Evolutionary conservation across 1,139 yeast genomes (phyloP), one percentile per base, ranked within the genome.

Genomic region (Wickerhamiella pararugosa): DNA sequence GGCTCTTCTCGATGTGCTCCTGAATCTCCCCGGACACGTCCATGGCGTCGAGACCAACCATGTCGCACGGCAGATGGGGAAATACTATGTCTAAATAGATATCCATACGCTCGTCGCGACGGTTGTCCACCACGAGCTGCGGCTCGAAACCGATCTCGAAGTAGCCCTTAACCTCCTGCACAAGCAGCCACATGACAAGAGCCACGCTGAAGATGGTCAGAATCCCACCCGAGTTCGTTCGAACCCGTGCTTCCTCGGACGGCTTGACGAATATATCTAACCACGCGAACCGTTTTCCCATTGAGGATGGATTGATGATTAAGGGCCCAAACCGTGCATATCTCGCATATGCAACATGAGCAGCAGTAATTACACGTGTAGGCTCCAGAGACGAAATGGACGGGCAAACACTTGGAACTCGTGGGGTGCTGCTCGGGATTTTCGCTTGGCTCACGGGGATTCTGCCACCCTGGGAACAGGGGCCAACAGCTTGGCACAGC

Each of bases 261-360:
- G 97, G 84, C 62, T 86, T 87, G 30, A 94, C 77, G 61, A 90
- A 90, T 8, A 94, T 95, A 61, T 90, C 98, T 48, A 81, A 67
- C 35, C 78, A 73, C 44, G 81, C 65, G 49, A 83, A 65, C 47
- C 45, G 39, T 26, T 40, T 40, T 28, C 25, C 38, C 38, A 30
- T 39, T 11, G 8, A 29, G 39, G 6, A 25, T 15, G 7, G 38
- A 8, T 7, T 10, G 11, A 34, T 9, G 8, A 9, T 40, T 15
- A 10, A 42, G 43, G 9, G 40, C 32, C 37, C 21, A 15, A 15
- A 15, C 21, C 4, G 21, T 15, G 21, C 21, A 15, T 15, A 15
- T 15, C 21, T 3, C 21, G 21, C 21, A 15, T 15, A 15, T 15
- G 21, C 21, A 15, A 15, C 21, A 15, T 15, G 21, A 15, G 21